These are phyloP conservation scores for Adiantum capillusveneris DNA, from an alignment of 75 land plant genomes.

Conservation along the genomic window DNA sequence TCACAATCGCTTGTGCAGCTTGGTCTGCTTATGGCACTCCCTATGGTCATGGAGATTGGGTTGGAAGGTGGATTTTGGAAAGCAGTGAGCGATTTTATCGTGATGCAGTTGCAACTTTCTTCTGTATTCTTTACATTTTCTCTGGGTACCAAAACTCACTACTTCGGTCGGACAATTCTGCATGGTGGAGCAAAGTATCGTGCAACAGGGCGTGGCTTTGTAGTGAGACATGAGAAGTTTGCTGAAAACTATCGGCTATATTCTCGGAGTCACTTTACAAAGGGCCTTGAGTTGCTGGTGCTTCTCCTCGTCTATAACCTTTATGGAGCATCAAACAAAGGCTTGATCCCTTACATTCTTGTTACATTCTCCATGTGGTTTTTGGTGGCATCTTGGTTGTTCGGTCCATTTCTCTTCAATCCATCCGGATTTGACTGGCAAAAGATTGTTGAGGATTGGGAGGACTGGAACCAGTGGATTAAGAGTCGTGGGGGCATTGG, in stretches of 20 bases:
- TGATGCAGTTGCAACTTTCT: slow-evolving; percentile 81
- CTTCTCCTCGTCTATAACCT: slow-evolving; percentile 65
- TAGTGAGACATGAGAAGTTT: slow-evolving; percentile 92
- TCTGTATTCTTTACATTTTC: slow-evolving; percentile 91
- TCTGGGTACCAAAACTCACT: slow-evolving; percentile 86
- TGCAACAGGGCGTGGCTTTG: slow-evolving; percentile 94
- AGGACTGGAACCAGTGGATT: slow-evolving; percentile 90
- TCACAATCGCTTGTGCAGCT: slow-evolving; percentile 60
- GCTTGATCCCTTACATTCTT: slow-evolving; percentile 32
- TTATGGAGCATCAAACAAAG: slow-evolving; percentile 34
- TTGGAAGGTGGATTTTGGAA: slow-evolving; percentile 58
- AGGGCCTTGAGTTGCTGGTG: slow-evolving; percentile 77
- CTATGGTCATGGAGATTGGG: slow-evolving; percentile 67
- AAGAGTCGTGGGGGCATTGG: slow-evolving; percentile 79
- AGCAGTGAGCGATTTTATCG: slow-evolving; percentile 55
- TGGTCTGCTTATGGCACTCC: slow-evolving; percentile 52
- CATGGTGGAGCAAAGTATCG: slow-evolving; percentile 96
- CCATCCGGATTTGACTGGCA: slow-evolving; percentile 98
- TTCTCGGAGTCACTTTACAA: slow-evolving; percentile 87
- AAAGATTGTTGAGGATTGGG: slow-evolving; percentile 95
- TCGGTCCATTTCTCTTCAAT: slow-evolving; percentile 89
- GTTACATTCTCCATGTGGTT: slow-evolving; percentile 88
- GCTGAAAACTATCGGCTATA: slow-evolving; percentile 90
- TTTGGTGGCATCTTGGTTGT: slow-evolving; percentile 66
- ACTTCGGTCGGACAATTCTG: slow-evolving; percentile 87